Evolutionary conservation across 2,329 filamentous ascomycete genomes (phyloP).

Genomic region (Talaromyces verruculosus): DNA sequence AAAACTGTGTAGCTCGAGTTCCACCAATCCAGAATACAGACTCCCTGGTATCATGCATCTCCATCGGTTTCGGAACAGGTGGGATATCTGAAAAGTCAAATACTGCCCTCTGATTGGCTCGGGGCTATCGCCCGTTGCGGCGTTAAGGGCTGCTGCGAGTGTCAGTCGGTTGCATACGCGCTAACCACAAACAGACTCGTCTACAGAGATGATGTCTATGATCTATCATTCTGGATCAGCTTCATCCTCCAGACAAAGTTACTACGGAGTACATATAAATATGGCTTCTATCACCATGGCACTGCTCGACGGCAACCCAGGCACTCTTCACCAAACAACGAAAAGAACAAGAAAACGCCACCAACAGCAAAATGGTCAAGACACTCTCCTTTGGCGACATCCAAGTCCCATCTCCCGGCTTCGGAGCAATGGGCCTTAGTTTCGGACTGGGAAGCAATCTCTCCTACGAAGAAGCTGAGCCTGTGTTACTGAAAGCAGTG

Average conservation of each 20-base stretch:
- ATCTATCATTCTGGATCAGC: too few relatives aligned
- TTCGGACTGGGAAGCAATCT: background rate
- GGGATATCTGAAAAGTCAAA: background rate
- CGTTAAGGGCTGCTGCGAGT: background rate
- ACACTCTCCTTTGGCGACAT: background rate
- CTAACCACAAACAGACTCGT: background rate
- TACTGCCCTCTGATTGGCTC: background rate
- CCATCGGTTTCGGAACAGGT: background rate
- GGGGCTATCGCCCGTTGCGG: background rate
- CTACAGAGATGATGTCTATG: background rate
- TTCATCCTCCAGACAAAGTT: background rate
- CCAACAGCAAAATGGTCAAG: background rate
- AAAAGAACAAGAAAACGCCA: background rate
- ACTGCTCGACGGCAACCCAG: background rate
- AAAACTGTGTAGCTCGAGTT: too few relatives aligned
- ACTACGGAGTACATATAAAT: background rate
- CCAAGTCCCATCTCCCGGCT: background rate
- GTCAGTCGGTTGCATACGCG: background rate
- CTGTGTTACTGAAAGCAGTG: background rate
- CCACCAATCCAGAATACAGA: too few relatives aligned
- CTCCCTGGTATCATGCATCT: too few relatives aligned
- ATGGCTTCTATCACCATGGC: background rate
- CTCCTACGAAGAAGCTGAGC: background rate
- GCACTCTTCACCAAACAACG: background rate
- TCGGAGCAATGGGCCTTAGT: background rate